A percentile compares a stretch with the other conserved stretches of the same genome.
Evolutionary conservation across 257 asterid species (phyloP).

Genomic region (Petunia axillaris): DNA sequence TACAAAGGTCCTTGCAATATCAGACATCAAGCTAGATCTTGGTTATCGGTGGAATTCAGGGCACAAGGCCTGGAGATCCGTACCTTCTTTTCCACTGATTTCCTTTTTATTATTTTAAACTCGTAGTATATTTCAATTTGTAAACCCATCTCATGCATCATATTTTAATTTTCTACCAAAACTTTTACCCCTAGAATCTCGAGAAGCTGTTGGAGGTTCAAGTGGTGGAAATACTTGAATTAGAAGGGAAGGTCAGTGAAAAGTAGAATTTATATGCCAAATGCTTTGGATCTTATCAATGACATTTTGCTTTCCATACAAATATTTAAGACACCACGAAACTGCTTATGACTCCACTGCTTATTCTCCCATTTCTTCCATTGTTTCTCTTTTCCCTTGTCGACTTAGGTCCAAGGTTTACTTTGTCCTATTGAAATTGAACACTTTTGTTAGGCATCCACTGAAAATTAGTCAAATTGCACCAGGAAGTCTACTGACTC

Average conservation of each 20-base stretch:
- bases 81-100: constrained; percentile 29
- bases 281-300: constrained; percentile 7
- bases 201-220: constrained; percentile 83
- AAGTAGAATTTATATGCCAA: background rate
- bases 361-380: constrained; percentile 17
- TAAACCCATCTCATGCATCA: constrained; percentile 24
- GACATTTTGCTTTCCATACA: background rate
- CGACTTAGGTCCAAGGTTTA: constrained; percentile 1
- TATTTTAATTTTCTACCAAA: constrained; percentile 28
- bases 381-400: constrained; percentile 18
- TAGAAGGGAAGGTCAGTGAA: constrained; percentile 64
- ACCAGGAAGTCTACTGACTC: background rate
- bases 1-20: constrained; percentile 79
- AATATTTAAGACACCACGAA: background rate
- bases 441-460: background rate
- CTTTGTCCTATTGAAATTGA: constrained; percentile 13
- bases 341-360: constrained; percentile 11
- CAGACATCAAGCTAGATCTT: constrained; percentile 82
- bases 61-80: constrained; percentile 91
- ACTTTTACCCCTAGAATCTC: constrained; percentile 53
- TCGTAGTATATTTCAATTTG: background rate
- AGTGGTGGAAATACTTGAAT: constrained; percentile 60
- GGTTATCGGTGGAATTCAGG: constrained; percentile 70
- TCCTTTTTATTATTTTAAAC: constrained; percentile 21
- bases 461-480: constrained; percentile 20